Percentiles rank a stretch among this genome's conserved stretches.
phyloP scores from a whole-genome alignment of 768 basidiomycete species.

The Naganishia onofrii region DNA sequence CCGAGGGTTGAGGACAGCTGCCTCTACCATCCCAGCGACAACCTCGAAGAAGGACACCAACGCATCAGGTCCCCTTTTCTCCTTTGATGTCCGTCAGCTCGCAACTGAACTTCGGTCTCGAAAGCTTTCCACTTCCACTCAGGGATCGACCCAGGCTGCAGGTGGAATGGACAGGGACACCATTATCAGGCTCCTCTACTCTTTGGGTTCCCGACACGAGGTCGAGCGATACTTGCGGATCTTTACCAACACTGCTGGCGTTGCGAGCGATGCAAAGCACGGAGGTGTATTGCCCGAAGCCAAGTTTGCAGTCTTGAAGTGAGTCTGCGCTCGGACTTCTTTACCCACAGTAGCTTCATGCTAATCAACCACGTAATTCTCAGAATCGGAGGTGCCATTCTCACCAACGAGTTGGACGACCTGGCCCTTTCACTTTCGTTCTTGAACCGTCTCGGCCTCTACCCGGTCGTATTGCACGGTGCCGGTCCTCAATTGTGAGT shows the following conservation, averaged over 20 bases:
- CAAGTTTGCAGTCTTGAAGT: constrained; percentile 94
- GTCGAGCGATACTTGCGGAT: constrained; percentile 98
- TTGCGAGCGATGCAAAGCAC: constrained; percentile 47
- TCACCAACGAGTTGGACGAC: constrained; percentile 81
- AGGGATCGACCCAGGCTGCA: constrained; percentile 36
- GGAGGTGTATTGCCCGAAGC: constrained; percentile 57
- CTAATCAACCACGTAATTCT: constrained; percentile 16
- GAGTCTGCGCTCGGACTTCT: background rate
- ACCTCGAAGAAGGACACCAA: background rate
- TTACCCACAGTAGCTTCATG: background rate
- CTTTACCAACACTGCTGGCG: constrained; percentile 76
- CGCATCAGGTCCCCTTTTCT: constrained; percentile 31
- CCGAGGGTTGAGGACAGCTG: constrained; percentile 7
- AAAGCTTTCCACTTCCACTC: constrained; percentile 38
- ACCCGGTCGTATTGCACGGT: constrained; percentile 94
- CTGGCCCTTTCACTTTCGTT: constrained; percentile 93
- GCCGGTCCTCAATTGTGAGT: constrained; percentile 74
- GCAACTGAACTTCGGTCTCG: constrained; percentile 48
- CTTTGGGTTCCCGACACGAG: constrained; percentile 93
- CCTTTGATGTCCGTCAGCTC: constrained; percentile 46
- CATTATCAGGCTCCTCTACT: constrained; percentile 92
- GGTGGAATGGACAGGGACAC: constrained; percentile 64
- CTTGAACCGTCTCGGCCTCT: constrained; percentile 93
- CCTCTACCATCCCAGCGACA: background rate
- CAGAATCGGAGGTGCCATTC: constrained; percentile 84